phyloP scores from a whole-genome alignment of 164 flowering plant species.

The Taxillus chinensis region DNA sequence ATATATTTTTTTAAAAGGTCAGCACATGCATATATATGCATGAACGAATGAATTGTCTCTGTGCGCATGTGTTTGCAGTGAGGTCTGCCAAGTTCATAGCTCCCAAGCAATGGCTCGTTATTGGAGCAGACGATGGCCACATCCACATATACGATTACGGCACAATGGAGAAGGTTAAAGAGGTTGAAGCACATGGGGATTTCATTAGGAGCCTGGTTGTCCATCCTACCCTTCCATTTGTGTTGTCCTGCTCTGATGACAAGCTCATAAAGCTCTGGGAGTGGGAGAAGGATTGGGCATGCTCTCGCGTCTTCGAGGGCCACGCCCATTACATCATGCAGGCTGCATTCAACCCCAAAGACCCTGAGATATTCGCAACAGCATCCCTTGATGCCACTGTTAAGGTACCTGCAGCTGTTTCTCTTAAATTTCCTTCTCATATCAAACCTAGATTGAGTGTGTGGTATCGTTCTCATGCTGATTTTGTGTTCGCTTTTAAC shows the following conservation, averaged over 20 bases:
- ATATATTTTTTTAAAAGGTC: too few species aligned
- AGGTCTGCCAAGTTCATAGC: not conserved
- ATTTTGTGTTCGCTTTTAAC: not conserved
- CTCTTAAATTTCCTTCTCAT: too few species aligned
- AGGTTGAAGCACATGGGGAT: not conserved
- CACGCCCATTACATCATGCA: not conserved
- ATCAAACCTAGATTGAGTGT: too few species aligned
- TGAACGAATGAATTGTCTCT: too few species aligned
- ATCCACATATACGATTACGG: not conserved
- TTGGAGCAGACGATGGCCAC: not conserved
- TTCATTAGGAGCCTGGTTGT: not conserved
- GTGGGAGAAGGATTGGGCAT: not conserved
- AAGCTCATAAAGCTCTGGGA: not conserved
- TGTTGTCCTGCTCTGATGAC: not conserved
- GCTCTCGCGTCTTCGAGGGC: not conserved
- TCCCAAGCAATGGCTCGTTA: not conserved
- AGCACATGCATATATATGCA: too few species aligned
- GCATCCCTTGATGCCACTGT: not conserved
- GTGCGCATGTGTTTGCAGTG: not conserved
- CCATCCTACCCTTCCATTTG: not conserved
- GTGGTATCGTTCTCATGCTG: not conserved
- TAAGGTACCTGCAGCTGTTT: not conserved
- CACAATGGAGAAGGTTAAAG: not conserved
- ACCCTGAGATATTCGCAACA: not conserved
- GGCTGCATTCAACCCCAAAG: not conserved